Evolutionary conservation across 106 monocot species (phyloP), one percentile per base, ranked within the genome.

Genomic region (Vanilla planifolia): DNA sequence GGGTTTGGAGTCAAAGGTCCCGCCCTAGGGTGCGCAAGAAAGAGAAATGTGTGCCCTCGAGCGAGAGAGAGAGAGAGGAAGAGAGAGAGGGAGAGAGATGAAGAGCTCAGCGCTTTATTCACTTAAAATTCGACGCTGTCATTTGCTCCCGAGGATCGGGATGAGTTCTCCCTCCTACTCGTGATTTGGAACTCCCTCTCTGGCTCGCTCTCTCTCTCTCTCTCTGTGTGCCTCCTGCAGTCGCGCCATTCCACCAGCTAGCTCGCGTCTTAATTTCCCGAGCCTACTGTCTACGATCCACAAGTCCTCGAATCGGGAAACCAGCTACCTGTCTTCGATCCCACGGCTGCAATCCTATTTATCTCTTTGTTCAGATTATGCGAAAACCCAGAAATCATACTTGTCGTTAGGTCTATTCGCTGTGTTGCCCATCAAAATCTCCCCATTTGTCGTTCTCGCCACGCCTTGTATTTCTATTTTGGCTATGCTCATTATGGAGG

Each of bases 51-150:
- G 32, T 16, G 56, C 5, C 4, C 6, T 14, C 56, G 16, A 21
- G 59, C 6, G 29, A 21, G 19, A 59, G 59, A 36, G 59, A 59
- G 23, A 37, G 30, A 4, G n/a, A 59, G 33, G 10, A 30, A 1
- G 17, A 35, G 34, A 6, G 60, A 1, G 23, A 24, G 43, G 26
- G 24, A 26, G 14, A 24, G 27, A 43, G 43, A 40, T 28, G 26
- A 61, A 61, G 4, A 15, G 8, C 9, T 9, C 11, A 42, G 17
- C 61, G n/a, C 61, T 61, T 61, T 61, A 61, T 61, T 61, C 61
- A 42, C 61, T 61, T 61, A 24, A 42, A 61, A 61, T 59, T 39
- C 21, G 59, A 24, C 2, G 24, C 15, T 59, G 28, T 30, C 30
- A 55, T 55, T 59, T 22, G 34, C 59, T 23, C 21, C 59, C 6